Evolutionary conservation across 1,284 basidiomycete genomes (phyloP), one percentile per base, ranked within the genome.

Genomic region (Sanghuangporus sanghuang): DNA sequence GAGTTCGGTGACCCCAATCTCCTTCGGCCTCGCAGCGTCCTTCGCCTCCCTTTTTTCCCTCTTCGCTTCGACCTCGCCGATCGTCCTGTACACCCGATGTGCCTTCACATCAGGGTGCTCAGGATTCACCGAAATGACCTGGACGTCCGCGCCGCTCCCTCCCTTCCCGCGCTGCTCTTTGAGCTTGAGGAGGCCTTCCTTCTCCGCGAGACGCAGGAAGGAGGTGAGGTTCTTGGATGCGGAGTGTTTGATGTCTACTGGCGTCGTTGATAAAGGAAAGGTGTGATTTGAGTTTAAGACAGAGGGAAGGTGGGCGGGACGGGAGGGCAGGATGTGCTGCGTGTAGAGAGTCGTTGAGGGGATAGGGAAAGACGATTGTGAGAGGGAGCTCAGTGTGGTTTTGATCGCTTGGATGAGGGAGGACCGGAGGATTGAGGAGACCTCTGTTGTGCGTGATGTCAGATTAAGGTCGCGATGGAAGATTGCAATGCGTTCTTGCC

Each of bases 171-270:
- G 87, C 14, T 79, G 78, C 55, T 91, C 83, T 71, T 96, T 96
- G 32, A 89, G 77, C 18, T 84, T 84, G 36, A 96, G 68, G 16
- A 95, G 71, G 0, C 83, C 83, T 5, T 86, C 83, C 72, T 94
- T 95, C 65, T 89, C 87, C 4, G 81, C 78, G 21, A 81, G 71
- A 71, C 92, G 94, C 70, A 96, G 80, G 76, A 95, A 93, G 1
- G 85, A 80, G 2, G 86, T 83, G 18, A 95, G 80, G 48, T 92
- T 92, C 74, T 95, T 96, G 78, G 89, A 83, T 7, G 82, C 81
- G 2, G 84, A 94, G 61, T 83, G 82, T 71, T 88, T 94, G 74
- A 87, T 86, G 68, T 79, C 78, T 57, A 77, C 78, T 53, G 71
- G 78, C 52, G 76, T 81, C 57, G 72, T 78, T 68, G 73, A 78